Evolutionary conservation across 305 asterid genomes (phyloP).

Genomic region (Fraxinus dipetala): DNA sequence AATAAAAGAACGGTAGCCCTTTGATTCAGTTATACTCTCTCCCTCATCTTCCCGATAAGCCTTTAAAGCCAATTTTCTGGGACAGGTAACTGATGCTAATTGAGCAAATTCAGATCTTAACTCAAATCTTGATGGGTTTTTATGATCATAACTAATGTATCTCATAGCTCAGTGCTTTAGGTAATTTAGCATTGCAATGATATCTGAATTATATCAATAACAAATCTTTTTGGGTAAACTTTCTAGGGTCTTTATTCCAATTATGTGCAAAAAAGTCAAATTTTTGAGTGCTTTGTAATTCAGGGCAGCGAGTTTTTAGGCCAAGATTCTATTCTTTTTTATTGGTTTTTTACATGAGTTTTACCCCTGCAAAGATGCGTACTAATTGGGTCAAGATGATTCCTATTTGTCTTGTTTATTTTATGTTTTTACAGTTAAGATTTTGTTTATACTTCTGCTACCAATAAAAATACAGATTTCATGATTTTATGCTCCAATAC

Average conservation of each 20-base stretch:
- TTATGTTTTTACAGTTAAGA: neutral
- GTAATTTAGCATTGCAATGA: conserved; percentile 7
- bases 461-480: neutral
- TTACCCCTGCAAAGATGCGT: conserved; percentile 10
- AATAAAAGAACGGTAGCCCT: conserved; percentile 10
- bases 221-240: neutral
- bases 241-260: conserved; percentile 13
- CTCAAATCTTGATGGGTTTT: neutral
- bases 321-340: conserved; percentile 7
- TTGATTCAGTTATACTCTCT: conserved; percentile 11
- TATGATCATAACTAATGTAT: neutral
- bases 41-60: neutral
- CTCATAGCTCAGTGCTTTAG: neutral
- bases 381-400: neutral
- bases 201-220: conserved; percentile 2
- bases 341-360: neutral
- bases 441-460: neutral
- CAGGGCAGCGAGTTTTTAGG: conserved; percentile 2
- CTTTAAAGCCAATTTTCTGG: neutral
- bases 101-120: neutral
- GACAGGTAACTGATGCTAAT: conserved; percentile 26
- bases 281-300: conserved; percentile 19
- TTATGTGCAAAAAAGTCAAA: neutral
- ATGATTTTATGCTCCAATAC: neutral
- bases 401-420: neutral